Evolutionary conservation across 2,329 filamentous ascomycete species (phyloP).

Genomic region (Penicillium aurantiogriseum): DNA sequence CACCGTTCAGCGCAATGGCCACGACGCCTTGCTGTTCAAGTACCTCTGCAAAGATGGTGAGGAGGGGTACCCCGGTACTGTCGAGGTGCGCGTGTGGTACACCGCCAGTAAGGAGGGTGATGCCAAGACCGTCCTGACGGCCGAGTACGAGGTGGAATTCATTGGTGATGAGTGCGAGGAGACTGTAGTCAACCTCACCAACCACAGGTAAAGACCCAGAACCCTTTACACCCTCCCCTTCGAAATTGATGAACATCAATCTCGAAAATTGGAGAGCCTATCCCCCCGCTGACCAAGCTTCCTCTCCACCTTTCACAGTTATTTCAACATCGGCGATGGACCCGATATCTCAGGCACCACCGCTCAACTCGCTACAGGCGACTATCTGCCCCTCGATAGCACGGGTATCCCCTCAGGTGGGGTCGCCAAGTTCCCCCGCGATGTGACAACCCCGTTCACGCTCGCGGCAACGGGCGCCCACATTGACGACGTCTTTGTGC

Average conservation of each 20-base stretch:
- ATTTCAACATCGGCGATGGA: slow-evolving; percentile 64
- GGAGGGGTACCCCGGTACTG: slow-evolving; percentile 83
- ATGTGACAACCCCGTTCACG: slow-evolving; percentile 66
- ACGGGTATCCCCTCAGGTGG: slow-evolving; percentile 70
- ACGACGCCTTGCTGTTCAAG: slow-evolving; percentile 65
- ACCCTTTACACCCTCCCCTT: background rate
- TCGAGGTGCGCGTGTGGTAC: slow-evolving; percentile 76
- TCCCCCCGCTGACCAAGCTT: background rate
- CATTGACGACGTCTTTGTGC: slow-evolving; percentile 88
- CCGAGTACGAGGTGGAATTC: slow-evolving; percentile 87
- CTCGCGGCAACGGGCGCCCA: slow-evolving; percentile 69
- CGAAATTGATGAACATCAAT: background rate
- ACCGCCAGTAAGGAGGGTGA: slow-evolving; percentile 67
- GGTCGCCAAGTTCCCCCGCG: slow-evolving; percentile 62
- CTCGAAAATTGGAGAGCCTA: background rate
- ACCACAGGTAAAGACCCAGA: slow-evolving; percentile 71
- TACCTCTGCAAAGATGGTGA: slow-evolving; percentile 74
- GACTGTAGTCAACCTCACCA: slow-evolving; percentile 89
- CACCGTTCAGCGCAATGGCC: slow-evolving; percentile 56
- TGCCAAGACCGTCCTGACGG: slow-evolving; percentile 69
- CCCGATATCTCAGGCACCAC: slow-evolving; percentile 63
- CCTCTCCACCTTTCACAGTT: slow-evolving; percentile 42
- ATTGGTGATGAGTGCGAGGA: slow-evolving; percentile 75
- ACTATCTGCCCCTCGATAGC: slow-evolving; percentile 72
- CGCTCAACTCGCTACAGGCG: slow-evolving; percentile 57